phyloP scores from a whole-genome alignment of 139 green algal genomes.

The Picochlorum sp. region DNA sequence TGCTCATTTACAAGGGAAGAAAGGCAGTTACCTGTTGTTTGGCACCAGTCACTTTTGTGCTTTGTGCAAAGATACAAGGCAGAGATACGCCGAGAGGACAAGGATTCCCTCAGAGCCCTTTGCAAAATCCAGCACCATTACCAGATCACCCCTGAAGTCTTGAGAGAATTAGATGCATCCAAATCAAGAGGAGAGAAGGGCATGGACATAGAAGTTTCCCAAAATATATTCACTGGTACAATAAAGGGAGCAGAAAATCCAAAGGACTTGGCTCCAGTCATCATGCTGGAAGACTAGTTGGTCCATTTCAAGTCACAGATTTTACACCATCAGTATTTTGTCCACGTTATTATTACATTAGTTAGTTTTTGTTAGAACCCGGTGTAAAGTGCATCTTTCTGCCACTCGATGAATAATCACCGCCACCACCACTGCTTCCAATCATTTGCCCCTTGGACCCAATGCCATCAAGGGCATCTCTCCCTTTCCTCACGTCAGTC shows the following conservation, averaged over 20 bases:
- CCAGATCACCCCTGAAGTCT: constrained; percentile 78
- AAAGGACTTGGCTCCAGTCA: constrained; percentile 58
- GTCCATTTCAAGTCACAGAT: not conserved
- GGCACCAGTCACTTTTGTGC: constrained; percentile 90
- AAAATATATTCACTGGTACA: constrained; percentile 24
- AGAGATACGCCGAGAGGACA: constrained; percentile 77
- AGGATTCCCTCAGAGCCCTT: constrained; percentile 64
- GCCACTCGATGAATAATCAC: not conserved
- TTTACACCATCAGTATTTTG: no score
- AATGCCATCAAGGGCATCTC: constrained; percentile 20
- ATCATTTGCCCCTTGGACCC: constrained; percentile 5
- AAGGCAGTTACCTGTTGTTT: constrained; percentile 91
- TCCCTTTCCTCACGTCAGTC: constrained; percentile 52
- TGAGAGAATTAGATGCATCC: constrained; percentile 72
- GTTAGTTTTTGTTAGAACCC: constrained; percentile 1
- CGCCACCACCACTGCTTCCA: not conserved
- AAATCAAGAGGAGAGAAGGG: constrained; percentile 10
- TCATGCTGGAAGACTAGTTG: constrained; percentile 64
- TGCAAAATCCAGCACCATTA: constrained; percentile 80
- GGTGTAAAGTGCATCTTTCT: constrained; percentile 4
- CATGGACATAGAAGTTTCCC: not conserved
- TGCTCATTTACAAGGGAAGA: constrained; percentile 65
- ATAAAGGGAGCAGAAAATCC: constrained; percentile 53
- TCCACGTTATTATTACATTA: not conserved
- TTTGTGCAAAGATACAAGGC: constrained; percentile 96